Evolutionary conservation across 2,329 filamentous ascomycete species (phyloP), one percentile per base, ranked within the genome.

Genomic region (Penicillium janthinellum): DNA sequence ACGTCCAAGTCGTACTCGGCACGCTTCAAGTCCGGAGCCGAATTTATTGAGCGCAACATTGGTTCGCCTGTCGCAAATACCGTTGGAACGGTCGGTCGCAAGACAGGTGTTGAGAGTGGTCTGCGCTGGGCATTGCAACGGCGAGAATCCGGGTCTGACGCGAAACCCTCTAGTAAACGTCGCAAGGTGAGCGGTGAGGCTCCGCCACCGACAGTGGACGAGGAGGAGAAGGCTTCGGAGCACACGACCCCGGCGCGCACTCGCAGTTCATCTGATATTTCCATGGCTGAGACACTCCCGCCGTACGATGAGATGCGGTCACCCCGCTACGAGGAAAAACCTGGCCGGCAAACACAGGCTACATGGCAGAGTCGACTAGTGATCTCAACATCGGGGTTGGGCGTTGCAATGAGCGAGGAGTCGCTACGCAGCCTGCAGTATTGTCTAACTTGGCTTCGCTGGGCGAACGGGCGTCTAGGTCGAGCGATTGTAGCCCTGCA

Each of bases 1-100:
- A 88, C 85, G 2, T 92, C 91, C 11, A 97, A 98, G 77, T 91
- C 93, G 67, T 96, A 94, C 70, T 96, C 92, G 1, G 92, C 94
- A 0, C 86, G 90, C 2, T 91, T 97, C 72, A 92, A 91, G 75
- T 90, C 90, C n/a, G 87, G 92, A 61, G 94, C 91, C 51, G 92
- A 96, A 73, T 92, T 96, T 69, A 88, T 97, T 20, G 94, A 98
- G 75, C 89, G 91, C 49, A 94, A 91, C 67, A 86, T 96, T 54
- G 91, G 84, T 12, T 82, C 90, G 1, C 92, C 92, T 1, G 87
- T 97, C 54, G 91, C 91, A 54, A 95, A 91, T 71, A 95, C 91
- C 0, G 90, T 96, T 34, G 90, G 91, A 14, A 90, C 87, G 0
- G 90, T 96, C 5, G 90, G 92, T 34, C 86, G 91, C 34, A 88